Evolutionary conservation across 176 grass and related monocot species (phyloP), one percentile per base, ranked within the genome.

Genomic region (sorghum (Sorghum bicolor)): DNA sequence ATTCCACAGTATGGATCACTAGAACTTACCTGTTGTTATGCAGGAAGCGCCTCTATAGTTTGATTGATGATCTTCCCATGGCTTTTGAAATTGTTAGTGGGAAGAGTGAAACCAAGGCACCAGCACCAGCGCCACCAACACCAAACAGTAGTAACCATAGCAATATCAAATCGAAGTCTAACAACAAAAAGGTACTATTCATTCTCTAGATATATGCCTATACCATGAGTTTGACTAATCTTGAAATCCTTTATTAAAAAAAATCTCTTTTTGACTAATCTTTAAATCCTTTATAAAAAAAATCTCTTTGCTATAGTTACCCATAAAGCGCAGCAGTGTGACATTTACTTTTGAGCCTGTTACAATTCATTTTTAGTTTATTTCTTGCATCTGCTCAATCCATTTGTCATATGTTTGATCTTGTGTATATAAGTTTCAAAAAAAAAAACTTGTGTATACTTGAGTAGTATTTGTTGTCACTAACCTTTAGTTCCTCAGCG

Each of bases 21-120:
- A 19, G 83, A 29, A 64, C 62, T 41, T 71, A 11, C 6, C 1
- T 73, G 7, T 50, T 82, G 68, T 71, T 43, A 75, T 58, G 43
- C 89, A 99, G 96, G 89, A 99, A 94, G 78, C 93, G 96, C 66
- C 86, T 99, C 45, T 99, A 94, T 78, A 83, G 89, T 74, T 80
- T 99, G 91, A 99, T 99, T 33, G 96, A 94, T 66, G 96, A 99
- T 24, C 89, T 94, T 66, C 96, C 93, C 44, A 87, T 93, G 4
- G 86, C 88, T 66, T 94, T 90, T 81, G 96, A 99, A 75, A 83
- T 94, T 71, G 84, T 96, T 68, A 99, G 70, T 76, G 91, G 91
- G 72, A 99, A 92, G 87, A 91, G 64, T 83, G 94, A 94, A 86
- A 74, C 75, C 10, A 94, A 88, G 87, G 67, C 87, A 41, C 40